Base-by-base conservation (phyloP, 306 rosid species). In the Glycine latifolia region DNA sequence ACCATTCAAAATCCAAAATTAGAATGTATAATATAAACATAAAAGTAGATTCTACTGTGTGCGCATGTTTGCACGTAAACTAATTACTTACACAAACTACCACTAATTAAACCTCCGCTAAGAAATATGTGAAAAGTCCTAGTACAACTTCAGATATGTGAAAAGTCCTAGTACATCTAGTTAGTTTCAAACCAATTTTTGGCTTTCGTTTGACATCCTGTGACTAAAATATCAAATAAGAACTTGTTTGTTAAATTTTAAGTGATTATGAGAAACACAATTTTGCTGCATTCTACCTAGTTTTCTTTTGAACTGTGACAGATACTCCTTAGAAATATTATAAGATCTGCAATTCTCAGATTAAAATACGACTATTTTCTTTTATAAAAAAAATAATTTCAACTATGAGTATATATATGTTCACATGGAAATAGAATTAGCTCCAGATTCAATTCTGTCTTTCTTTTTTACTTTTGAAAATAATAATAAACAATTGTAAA, bases 1-100 rank as follows among this genome's bases (percentile, higher is more conserved):
- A 60, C 20, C 37, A 60, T 35, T 7, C 26, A 47, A 81, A 81
- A 60, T 35, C 8, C 26, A 47, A 81, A 81, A 66, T 76, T 43
- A 50, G 44, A 35, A 37, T 81, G 20, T 20, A 20, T 20, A 20
- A 10, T 3, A 59, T 47, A 70, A 70, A 58, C 71, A 79, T 48
- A 58, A 58, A 58, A 12, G 48, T 58, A 81, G 41, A 41, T 74
- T 81, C 65, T 61, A 37, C 55, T 72, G 59, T 54, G 59, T 14
- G 59, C 3, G 0, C 59, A 54, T 54, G 59, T 3, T 12, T 3
- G 0, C 15, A 11, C 15, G 0, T 52, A 53, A 15, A 55, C 61
- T 55, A 15, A 55, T n/a, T 55, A 55, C 8, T 55, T 16, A 55
- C 9, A 55, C 26, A 59, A 59, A 20, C 6, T 20, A 7, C 65